Base-by-base conservation (phyloP, 768 basidiomycete genomes). In the Hygrocybe coccinea region DNA sequence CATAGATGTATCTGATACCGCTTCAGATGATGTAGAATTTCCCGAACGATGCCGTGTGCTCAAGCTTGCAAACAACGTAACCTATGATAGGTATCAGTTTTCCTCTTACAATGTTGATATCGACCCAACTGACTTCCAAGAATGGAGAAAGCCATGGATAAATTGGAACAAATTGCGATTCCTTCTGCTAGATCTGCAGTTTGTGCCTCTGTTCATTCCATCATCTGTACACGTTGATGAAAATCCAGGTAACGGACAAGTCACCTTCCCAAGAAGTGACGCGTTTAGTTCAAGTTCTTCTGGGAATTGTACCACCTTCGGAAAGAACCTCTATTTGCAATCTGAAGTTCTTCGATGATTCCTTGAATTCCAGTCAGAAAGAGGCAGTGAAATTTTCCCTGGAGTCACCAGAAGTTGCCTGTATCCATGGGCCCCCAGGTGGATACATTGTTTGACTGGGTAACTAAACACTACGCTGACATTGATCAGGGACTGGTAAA, bases 401-500 rank as follows among this genome's bases (percentile, higher is more conserved):
- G 5, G 82, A 82, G 58, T 83, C 89, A 0, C 77, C 80, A 4
- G 87, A 95, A 66, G 81, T 97, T 0, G 91, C 91, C 1, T 91
- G 92, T 62, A 93, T 99, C 22, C 95, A 98, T 64, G 97, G 97
- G 0, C 97, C 97, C n/a, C 97, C 97, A 57, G 95, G 95, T 82
- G 65, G 22, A 47, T 29, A 34, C 21, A 7, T 17, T 36, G 24
- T 57, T 17, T 41, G 14, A 9, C 17, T 35, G n/a, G 34, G 14
- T 39, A 9, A 6, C 24, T 34, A 43, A 41, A 8, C 22, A 34
- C 46, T 41, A 19, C 19, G 46, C 29, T 24, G 44, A 52, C 5
- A 57, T 44, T 8, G 9, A 12, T 24, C 49, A 85, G 86, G 90
- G 56, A 95, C 94, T 2, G 95, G 95, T 6, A 98, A 98, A 75